phyloP scores from a whole-genome alignment of 768 basidiomycete species.

The Kwoniella sp. region DNA sequence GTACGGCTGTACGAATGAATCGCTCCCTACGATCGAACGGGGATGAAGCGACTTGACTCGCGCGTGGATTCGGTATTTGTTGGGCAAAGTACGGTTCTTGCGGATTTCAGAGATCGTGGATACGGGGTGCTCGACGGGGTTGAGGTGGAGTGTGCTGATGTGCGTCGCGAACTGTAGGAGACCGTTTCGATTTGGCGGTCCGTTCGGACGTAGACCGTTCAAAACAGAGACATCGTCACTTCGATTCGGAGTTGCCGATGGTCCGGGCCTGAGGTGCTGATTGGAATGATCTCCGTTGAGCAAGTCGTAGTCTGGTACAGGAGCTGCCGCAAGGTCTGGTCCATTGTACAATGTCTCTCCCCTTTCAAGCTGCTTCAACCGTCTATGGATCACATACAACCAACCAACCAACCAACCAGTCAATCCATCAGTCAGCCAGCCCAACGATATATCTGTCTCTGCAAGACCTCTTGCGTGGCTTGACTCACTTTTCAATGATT shows the following conservation, averaged over 20 bases:
- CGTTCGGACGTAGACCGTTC: too few species aligned
- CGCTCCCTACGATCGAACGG: constrained; percentile 3
- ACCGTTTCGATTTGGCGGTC: too few species aligned
- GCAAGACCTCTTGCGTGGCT: too few species aligned
- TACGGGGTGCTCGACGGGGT: constrained; percentile 24
- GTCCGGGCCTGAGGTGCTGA: too few species aligned
- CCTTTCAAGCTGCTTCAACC: constrained; percentile 26
- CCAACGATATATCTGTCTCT: too few species aligned
- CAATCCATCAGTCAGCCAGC: too few species aligned
- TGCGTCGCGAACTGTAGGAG: constrained; percentile 14
- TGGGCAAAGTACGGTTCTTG: constrained; percentile 30
- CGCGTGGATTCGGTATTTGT: constrained; percentile 37
- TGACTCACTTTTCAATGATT: constrained; percentile 34
- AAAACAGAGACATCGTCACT: too few species aligned
- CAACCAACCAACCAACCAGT: not conserved
- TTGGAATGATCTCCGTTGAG: too few species aligned
- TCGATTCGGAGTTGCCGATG: too few species aligned
- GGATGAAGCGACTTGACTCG: constrained; percentile 32
- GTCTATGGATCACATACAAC: constrained; percentile 11
- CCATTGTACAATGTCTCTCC: constrained; percentile 14
- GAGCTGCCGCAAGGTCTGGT: not conserved
- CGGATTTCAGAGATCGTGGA: constrained; percentile 28
- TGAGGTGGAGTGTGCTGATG: constrained; percentile 23
- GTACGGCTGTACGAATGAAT: constrained; percentile 24
- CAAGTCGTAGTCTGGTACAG: not conserved